Conservation (phyloP, 2,329 filamentous ascomycete genomes). For the Zasmidium cellare region DNA sequence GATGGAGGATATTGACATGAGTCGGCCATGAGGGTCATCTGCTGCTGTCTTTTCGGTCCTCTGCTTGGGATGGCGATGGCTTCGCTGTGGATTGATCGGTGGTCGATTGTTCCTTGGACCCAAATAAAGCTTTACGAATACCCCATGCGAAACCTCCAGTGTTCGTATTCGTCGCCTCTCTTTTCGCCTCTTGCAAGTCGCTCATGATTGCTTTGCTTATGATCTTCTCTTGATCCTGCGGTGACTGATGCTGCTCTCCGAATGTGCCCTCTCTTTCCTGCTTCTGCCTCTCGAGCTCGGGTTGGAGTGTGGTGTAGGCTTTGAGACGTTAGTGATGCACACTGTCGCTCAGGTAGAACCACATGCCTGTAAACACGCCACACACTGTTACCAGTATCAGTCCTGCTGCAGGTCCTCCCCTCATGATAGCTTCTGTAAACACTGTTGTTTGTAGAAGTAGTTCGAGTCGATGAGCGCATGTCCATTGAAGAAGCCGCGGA, state of each 20-base stretch:
- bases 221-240: constrained; percentile 14
- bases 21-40: no score
- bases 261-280: constrained; percentile 29
- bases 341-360: not conserved
- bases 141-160: constrained; percentile 27
- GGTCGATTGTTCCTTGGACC: constrained; percentile 6
- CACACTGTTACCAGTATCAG: constrained; percentile 10
- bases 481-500: not conserved
- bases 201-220: constrained; percentile 28
- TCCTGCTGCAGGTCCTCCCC: constrained; percentile 9
- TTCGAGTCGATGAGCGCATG: constrained; percentile 3
- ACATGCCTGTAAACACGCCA: constrained; percentile 23
- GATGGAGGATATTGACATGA: no score
- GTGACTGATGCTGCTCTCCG: constrained; percentile 17
- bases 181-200: constrained; percentile 28
- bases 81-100: not conserved
- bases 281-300: constrained; percentile 30
- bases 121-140: constrained; percentile 23
- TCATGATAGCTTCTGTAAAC: constrained; percentile 3
- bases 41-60: not conserved
- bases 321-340: not conserved
- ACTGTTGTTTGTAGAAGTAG: not conserved
- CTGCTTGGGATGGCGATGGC: not conserved
- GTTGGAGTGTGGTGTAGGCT: constrained; percentile 33
- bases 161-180: constrained; percentile 13